Conservation (phyloP, 495 filamentous ascomycete species). For the Annulohypoxylon moriforme region DNA sequence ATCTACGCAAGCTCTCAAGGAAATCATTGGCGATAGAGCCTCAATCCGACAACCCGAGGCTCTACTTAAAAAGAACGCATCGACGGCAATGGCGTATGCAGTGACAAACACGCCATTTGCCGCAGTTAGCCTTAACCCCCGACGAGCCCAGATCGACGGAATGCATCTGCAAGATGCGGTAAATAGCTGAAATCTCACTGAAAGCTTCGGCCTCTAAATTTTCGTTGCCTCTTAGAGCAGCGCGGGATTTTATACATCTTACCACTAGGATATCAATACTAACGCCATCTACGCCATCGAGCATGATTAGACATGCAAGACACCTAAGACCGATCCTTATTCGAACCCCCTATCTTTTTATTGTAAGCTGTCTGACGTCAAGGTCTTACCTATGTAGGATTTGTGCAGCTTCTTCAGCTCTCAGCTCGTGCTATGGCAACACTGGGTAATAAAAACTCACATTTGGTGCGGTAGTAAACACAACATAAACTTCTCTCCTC, state of each 20-base stretch:
- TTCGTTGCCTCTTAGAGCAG: slow-evolving; percentile 14
- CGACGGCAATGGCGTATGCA: slow-evolving; percentile 20
- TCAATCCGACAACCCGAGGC: slow-evolving; percentile 14
- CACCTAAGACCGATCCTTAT: slow-evolving; percentile 6
- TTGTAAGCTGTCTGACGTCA: slow-evolving; percentile 32
- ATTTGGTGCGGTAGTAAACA: background rate
- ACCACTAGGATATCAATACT: slow-evolving; percentile 10
- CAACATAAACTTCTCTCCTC: background rate
- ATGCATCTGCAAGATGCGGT: slow-evolving; percentile 27
- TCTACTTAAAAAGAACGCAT: slow-evolving; percentile 9
- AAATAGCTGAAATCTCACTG: slow-evolving; percentile 13
- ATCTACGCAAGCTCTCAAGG: slow-evolving; percentile 21
- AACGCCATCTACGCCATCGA: slow-evolving; percentile 43
- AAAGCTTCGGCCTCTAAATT: background rate
- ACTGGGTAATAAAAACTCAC: background rate
- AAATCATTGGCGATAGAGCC: slow-evolving; percentile 29
- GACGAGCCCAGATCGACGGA: slow-evolving; percentile 23
- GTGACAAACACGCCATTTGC: background rate
- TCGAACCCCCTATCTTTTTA: background rate
- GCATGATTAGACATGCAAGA: slow-evolving; percentile 17
- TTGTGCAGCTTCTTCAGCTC: slow-evolving; percentile 19
- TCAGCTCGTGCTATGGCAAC: slow-evolving; percentile 7
- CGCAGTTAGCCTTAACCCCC: slow-evolving; percentile 11
- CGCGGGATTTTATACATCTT: slow-evolving; percentile 22
- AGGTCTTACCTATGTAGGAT: slow-evolving; percentile 30